Base-by-base conservation (phyloP, 129 eudicot genomes). In the Saussurea involucrata region DNA sequence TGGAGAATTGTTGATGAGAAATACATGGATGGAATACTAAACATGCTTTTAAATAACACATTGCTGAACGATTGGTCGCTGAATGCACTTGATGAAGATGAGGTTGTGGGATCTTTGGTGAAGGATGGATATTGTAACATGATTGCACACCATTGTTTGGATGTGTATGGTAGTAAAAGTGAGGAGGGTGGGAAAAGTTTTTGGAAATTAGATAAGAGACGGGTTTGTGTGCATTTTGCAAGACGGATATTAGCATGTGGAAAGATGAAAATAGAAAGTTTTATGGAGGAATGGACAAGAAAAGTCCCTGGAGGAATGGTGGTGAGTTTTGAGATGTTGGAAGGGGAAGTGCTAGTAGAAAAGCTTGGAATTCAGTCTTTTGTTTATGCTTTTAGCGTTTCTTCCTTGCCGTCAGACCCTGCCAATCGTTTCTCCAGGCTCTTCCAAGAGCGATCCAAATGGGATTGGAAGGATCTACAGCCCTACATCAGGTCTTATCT, bases 381-480 rank as follows among this genome's bases (percentile, higher is more conserved):
- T 97, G 80, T 95, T 53, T 92, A 90, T 77, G 75, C 85, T 15
- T 95, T 89, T 69, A 88, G 98, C 71, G 88, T 89, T 37, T 86
- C 88, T 69, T 92, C 95, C 83, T 86, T 95, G 66, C 99, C 99
- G 0, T 90, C 88, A 36, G 72, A 84, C 17, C 99, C 97, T 36
- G 86, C 86, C 0, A 91, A 87, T 76, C 96, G 99, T 4, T 95
- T 95, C 71, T 67, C 88, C 8, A 73, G 84, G 67, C 92, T 95
- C 10, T 95, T 90, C 69, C 80, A 40, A 63, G 95, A 88, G 90
- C 80, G 95, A 73, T 76, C 88, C 29, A 95, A 85, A 74, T 95
- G 97, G 97, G 99, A 95, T 11, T 89, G 95, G 99, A 95, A 90
- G 84, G 99, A 95, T 80, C 84, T 92, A 10, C 89, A 92, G 72